A percentile compares a stretch with the other conserved stretches of the same genome.
Evolutionary conservation across 306 rosid genomes (phyloP).

Genomic region (Begonia peltatifolia): DNA sequence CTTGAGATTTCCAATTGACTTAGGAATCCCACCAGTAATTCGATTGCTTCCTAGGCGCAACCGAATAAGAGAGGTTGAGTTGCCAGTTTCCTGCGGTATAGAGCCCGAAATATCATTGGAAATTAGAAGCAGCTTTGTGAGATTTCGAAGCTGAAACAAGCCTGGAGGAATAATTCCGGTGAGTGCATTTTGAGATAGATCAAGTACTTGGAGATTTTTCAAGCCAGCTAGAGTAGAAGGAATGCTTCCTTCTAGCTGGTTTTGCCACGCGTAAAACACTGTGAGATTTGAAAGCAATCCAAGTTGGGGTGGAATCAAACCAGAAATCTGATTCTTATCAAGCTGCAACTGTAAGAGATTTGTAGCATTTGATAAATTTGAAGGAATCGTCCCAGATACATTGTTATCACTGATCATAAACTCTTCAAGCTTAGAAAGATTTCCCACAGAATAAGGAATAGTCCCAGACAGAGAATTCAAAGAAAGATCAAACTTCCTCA

Average conservation of each 20-base stretch:
- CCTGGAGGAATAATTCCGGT: constrained; percentile 67
- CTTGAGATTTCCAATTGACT: constrained; percentile 40
- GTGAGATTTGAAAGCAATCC: constrained; percentile 44
- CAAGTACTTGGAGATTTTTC: constrained; percentile 51
- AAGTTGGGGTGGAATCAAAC: constrained; percentile 71
- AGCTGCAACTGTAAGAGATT: constrained; percentile 66
- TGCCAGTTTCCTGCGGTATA: constrained; percentile 61
- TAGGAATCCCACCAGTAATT: constrained; percentile 61
- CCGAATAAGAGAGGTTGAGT: constrained; percentile 65
- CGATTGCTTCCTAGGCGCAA: constrained; percentile 67
- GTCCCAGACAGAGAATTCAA: constrained; percentile 73
- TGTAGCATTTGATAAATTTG: constrained; percentile 47
- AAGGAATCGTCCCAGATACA: constrained; percentile 79
- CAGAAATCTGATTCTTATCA: constrained; percentile 83
- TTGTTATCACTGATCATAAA: constrained; percentile 84
- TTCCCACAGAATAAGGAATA: constrained; percentile 57
- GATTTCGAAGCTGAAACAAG: constrained; percentile 64
- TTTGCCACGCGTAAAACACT: constrained; percentile 83
- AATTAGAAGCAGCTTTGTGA: constrained; percentile 70
- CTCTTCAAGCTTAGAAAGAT: constrained; percentile 47
- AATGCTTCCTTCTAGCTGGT: constrained; percentile 88
- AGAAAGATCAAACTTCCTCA: constrained; percentile 75
- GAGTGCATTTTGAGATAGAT: constrained; percentile 67
- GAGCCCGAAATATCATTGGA: constrained; percentile 80
- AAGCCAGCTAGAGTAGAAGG: constrained; percentile 54